These are phyloP conservation scores for Salvia rosmarinus DNA, from an alignment of 257 asterid genomes.

Conservation along the genomic window DNA sequence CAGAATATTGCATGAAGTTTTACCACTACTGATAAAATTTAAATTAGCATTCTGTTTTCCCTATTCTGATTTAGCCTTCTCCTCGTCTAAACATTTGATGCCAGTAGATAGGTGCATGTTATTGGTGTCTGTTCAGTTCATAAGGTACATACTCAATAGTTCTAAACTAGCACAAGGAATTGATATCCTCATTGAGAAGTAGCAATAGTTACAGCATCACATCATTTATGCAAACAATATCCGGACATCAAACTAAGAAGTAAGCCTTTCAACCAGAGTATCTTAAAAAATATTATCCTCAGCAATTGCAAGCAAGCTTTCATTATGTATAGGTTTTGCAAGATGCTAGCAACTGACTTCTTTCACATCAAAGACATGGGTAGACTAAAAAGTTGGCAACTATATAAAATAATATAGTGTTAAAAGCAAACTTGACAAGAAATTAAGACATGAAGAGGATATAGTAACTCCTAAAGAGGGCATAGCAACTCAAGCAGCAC, in stretches of 20 bases:
- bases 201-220: not conserved
- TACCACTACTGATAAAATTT: not conserved
- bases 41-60: not conserved
- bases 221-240: not conserved
- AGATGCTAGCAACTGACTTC: constrained; percentile 16
- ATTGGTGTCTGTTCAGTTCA: not conserved
- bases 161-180: not conserved
- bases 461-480: not conserved
- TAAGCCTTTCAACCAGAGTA: constrained; percentile 4
- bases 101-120: not conserved
- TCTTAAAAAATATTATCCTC: constrained; percentile 6
- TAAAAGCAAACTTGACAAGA: not conserved
- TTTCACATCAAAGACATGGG: constrained; percentile 18
- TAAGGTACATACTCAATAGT: not conserved
- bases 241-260: not conserved
- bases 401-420: not conserved
- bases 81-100: not conserved
- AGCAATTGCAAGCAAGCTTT: constrained; percentile 19
- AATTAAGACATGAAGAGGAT: not conserved
- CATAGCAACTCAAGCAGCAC: not conserved
- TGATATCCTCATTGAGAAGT: not conserved
- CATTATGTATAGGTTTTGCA: not conserved
- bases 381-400: constrained; percentile 1
- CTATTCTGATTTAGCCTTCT: not conserved
- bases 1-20: not conserved